phyloP scores from a whole-genome alignment of 352 stramenopile species.

The Pythium insidiosum region DNA sequence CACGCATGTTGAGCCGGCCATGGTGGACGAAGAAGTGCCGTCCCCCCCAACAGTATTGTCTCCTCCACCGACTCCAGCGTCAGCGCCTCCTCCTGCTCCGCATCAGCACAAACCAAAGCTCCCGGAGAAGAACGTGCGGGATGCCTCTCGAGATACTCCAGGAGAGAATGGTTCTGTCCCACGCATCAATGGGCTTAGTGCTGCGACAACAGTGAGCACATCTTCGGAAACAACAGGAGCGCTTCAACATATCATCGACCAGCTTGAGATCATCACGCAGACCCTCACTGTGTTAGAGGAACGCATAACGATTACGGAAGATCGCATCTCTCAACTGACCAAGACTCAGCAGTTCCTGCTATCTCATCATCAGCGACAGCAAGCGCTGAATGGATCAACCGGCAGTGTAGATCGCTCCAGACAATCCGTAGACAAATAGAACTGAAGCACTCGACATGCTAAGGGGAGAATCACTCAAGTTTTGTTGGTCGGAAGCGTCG shows the following conservation, averaged over 20 bases:
- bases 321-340: slow-evolving; percentile 59
- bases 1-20: background rate
- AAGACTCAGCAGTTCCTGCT: slow-evolving; percentile 52
- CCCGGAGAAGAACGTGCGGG: slow-evolving; percentile 18
- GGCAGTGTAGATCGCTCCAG: slow-evolving; percentile 3
- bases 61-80: slow-evolving; percentile 27
- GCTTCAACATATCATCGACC: slow-evolving; percentile 85
- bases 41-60: slow-evolving; percentile 2
- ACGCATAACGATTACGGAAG: slow-evolving; percentile 77
- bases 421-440: too few relatives aligned
- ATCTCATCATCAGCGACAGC: slow-evolving; percentile 20
- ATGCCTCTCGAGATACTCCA: too few relatives aligned
- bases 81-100: slow-evolving; percentile 22
- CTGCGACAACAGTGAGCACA: too few relatives aligned
- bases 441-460: too few relatives aligned
- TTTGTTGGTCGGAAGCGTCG: too few relatives aligned
- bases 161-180: background rate
- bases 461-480: too few relatives aligned
- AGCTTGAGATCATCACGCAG: slow-evolving; percentile 84
- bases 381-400: background rate
- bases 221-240: slow-evolving; percentile 48
- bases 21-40: slow-evolving; percentile 4
- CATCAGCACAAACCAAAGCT: slow-evolving; percentile 28
- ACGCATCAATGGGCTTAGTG: background rate
- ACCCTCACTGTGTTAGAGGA: slow-evolving; percentile 82